Evolutionary conservation across 768 basidiomycete genomes (phyloP).

Genomic region (Pleurotus djamor): DNA sequence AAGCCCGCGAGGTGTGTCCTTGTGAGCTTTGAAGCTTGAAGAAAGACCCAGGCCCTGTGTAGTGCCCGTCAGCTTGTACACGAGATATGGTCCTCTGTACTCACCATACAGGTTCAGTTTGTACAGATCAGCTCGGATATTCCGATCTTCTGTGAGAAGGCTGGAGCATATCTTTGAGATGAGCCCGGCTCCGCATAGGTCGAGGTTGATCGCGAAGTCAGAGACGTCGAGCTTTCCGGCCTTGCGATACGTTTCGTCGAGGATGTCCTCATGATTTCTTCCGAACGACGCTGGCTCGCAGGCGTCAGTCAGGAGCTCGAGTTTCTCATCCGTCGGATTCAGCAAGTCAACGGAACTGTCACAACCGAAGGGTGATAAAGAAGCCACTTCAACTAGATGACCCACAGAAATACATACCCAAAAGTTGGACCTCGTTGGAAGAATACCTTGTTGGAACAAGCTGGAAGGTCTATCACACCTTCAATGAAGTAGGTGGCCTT

Average conservation of each 20-base stretch:
- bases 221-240: constrained; percentile 27
- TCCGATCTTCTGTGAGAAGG: constrained; percentile 14
- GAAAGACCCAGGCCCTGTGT: constrained; percentile 26
- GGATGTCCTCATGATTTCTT: constrained; percentile 20
- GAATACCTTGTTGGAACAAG: not conserved
- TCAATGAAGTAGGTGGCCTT: not conserved
- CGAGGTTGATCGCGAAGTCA: constrained; percentile 22
- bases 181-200: constrained; percentile 19
- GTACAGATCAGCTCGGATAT: constrained; percentile 26
- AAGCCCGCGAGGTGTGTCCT: constrained; percentile 33
- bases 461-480: not conserved
- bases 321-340: constrained; percentile 1
- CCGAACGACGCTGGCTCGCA: constrained; percentile 32
- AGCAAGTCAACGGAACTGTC: constrained; percentile 7
- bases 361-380: not conserved
- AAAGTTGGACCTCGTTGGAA: not conserved
- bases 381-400: not conserved
- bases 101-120: constrained; percentile 39
- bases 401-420: not conserved
- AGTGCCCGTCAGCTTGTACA: not conserved
- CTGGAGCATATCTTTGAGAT: constrained; percentile 14
- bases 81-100: not conserved
- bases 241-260: constrained; percentile 33
- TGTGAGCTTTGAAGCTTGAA: constrained; percentile 43
- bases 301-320: constrained; percentile 19